Evolutionary conservation across 176 grass and related monocot genomes (phyloP).

Genomic region (Ensete glaucum): DNA sequence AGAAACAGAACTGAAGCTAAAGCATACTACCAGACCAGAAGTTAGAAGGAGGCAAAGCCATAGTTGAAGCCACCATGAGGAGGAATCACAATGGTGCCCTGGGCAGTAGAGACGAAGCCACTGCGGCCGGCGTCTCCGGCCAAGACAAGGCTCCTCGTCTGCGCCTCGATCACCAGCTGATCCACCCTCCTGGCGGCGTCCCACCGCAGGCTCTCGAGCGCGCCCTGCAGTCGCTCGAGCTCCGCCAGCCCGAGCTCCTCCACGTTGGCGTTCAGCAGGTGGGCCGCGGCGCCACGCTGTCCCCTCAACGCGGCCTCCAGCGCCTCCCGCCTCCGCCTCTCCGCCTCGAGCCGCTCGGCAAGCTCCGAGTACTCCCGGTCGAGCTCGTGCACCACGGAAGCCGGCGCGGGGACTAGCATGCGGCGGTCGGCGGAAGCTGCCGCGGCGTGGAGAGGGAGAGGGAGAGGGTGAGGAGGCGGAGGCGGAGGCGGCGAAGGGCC

Average conservation of each 20-base stretch:
- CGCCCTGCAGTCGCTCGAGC: background rate
- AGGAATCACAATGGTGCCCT: no score
- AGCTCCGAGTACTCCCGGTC: slow-evolving; percentile 1
- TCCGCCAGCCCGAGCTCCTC: slow-evolving; percentile 2
- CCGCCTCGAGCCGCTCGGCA: background rate
- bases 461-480: no score
- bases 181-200: background rate
- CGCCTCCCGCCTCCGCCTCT: background rate
- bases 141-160: background rate
- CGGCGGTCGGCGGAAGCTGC: background rate
- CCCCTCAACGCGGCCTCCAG: background rate
- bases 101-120: no score
- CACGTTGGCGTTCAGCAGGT: background rate
- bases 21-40: no score
- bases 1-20: no score
- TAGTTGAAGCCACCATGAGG: no score
- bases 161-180: background rate
- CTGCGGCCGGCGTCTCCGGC: background rate
- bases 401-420: no score
- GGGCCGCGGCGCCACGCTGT: background rate
- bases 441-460: background rate
- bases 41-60: no score
- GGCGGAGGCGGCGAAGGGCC: no score
- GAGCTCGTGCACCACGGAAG: background rate
- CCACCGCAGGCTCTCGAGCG: background rate